Evolutionary conservation across 2,329 filamentous ascomycete genomes (phyloP).

Genomic region (Colletotrichum zoysiae): DNA sequence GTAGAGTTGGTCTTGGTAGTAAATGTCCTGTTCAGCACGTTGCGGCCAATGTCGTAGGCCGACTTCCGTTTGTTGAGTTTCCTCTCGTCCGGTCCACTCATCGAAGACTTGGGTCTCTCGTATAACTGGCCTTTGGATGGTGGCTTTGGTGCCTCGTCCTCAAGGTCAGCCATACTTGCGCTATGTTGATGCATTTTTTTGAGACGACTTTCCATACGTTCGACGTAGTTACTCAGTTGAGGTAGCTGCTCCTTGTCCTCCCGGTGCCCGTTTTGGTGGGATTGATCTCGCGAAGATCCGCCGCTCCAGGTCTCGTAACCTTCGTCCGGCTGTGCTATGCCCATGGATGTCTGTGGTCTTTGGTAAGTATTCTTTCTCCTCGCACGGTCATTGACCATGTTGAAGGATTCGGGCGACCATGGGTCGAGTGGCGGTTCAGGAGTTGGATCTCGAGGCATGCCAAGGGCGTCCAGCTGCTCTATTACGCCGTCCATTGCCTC

Average conservation of each 20-base stretch:
- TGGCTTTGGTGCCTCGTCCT: constrained; percentile 71
- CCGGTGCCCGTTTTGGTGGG: constrained; percentile 55
- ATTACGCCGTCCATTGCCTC: constrained; percentile 99
- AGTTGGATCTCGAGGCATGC: constrained; percentile 68
- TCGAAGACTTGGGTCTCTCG: constrained; percentile 70
- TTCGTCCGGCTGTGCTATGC: constrained; percentile 72
- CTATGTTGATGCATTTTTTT: constrained; percentile 76
- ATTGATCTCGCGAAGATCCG: constrained; percentile 63
- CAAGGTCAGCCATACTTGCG: constrained; percentile 58
- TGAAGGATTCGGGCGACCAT: constrained; percentile 94
- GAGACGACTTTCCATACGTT: constrained; percentile 89
- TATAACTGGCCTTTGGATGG: constrained; percentile 68
- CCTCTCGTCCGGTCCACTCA: constrained; percentile 58
- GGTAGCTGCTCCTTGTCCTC: constrained; percentile 70
- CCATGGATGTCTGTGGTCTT: constrained; percentile 81
- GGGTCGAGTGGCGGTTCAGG: constrained; percentile 74
- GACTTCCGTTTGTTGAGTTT: constrained; percentile 77
- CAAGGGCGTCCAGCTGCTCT: constrained; percentile 91
- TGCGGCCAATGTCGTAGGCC: constrained; percentile 80
- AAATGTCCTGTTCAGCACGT: constrained; percentile 80
- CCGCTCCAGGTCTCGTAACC: constrained; percentile 71
- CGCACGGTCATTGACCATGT: constrained; percentile 62
- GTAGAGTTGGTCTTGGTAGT: constrained; percentile 91
- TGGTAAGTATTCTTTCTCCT: constrained; percentile 49
- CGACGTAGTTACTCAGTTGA: constrained; percentile 86